Evolutionary conservation across 139 green algal species (phyloP).

Genomic region (Chlamydomonas schloesseri): DNA sequence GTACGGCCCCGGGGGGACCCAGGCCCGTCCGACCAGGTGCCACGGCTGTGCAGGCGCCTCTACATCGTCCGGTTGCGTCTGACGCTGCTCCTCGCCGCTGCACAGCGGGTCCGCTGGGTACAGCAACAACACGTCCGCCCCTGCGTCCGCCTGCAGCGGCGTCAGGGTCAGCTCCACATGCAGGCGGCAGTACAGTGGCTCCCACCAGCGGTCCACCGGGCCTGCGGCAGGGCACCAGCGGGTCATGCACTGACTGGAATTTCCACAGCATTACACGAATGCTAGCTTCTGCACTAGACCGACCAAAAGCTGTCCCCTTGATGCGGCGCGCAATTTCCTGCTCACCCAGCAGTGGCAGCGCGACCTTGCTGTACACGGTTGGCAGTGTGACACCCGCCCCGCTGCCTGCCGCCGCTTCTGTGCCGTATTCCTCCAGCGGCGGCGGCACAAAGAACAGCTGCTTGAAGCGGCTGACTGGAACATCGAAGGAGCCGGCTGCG

Average conservation of each 20-base stretch:
- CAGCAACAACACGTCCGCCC: slow-evolving; percentile 47
- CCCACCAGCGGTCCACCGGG: slow-evolving; percentile 37
- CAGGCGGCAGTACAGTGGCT: slow-evolving; percentile 51
- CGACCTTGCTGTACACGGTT: slow-evolving; percentile 1
- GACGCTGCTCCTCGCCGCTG: not conserved
- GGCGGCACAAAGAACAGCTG: slow-evolving; percentile 58
- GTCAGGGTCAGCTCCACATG: slow-evolving; percentile 48
- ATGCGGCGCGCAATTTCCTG: too few relatives aligned
- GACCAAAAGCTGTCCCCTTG: too few relatives aligned
- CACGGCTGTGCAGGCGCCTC: not conserved
- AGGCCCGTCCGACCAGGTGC: slow-evolving; percentile 12
- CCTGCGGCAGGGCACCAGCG: not conserved
- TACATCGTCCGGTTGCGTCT: not conserved
- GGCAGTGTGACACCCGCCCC: not conserved
- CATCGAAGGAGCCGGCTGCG: not conserved
- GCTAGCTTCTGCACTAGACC: too few relatives aligned
- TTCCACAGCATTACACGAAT: too few relatives aligned
- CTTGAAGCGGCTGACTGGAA: slow-evolving; percentile 47
- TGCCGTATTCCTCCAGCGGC: not conserved
- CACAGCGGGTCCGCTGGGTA: slow-evolving; percentile 41
- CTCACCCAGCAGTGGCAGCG: slow-evolving; percentile 38
- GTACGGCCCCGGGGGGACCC: not conserved
- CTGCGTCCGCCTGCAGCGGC: slow-evolving; percentile 49
- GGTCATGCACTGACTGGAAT: too few relatives aligned
- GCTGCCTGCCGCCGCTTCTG: not conserved